These are phyloP conservation scores for Fusarium citri DNA, from an alignment of 2,329 filamentous ascomycete genomes.

Conservation along the genomic window DNA sequence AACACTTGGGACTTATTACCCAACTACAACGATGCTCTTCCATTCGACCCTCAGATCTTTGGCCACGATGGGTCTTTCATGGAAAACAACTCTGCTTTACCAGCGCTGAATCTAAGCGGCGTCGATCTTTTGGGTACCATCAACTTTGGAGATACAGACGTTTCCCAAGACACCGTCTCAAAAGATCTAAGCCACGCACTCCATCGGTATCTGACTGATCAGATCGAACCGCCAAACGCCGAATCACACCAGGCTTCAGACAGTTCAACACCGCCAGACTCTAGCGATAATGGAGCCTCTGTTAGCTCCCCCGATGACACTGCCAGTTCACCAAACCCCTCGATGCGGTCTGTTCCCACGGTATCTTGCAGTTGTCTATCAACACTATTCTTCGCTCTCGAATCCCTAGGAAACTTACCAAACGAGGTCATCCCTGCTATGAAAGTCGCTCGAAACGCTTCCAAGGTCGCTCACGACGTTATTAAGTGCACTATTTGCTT, in stretches of 20 bases:
- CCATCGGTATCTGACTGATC: constrained; percentile 43
- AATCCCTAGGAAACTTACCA: constrained; percentile 62
- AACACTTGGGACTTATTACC: constrained; percentile 55
- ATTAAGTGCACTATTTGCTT: constrained; percentile 65
- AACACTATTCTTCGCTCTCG: constrained; percentile 62
- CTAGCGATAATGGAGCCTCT: constrained; percentile 42
- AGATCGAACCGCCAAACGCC: constrained; percentile 31
- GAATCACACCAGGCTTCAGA: constrained; percentile 27
- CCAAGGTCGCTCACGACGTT: constrained; percentile 62
- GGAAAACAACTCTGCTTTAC: constrained; percentile 8
- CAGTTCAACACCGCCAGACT: constrained; percentile 35
- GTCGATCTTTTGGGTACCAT: constrained; percentile 49
- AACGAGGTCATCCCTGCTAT: constrained; percentile 60
- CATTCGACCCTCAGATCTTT: constrained; percentile 35
- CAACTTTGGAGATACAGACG: constrained; percentile 50
- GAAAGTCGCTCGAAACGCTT: constrained; percentile 59
- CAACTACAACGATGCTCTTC: constrained; percentile 36
- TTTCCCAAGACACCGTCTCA: constrained; percentile 43
- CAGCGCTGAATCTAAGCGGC: constrained; percentile 39
- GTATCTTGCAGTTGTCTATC: constrained; percentile 61
- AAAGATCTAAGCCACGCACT: constrained; percentile 47
- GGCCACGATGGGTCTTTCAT: constrained; percentile 17
- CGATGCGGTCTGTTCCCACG: constrained; percentile 45
- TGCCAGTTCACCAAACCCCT: constrained; percentile 5
- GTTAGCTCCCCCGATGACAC: constrained; percentile 30